Conservation (phyloP, 352 stramenopile genomes). For the Pythium phragmitis region DNA sequence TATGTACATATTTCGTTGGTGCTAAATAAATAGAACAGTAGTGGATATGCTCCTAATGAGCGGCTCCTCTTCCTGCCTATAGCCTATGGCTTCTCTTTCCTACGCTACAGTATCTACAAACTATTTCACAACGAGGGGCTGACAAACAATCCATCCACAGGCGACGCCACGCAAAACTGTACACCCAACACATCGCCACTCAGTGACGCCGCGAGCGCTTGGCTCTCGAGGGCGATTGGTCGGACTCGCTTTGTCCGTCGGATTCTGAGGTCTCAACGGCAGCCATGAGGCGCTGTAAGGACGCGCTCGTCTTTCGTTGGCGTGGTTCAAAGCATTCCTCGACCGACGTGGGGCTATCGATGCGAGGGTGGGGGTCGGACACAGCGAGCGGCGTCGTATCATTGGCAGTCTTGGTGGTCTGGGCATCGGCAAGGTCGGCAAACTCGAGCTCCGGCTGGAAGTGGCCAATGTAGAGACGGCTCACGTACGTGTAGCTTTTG, state of each 20-base stretch:
- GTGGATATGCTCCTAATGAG: no score
- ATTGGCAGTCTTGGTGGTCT: neutral
- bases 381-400: neutral
- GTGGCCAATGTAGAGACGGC: conserved; percentile 16
- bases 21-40: no score
- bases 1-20: no score
- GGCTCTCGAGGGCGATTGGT: conserved; percentile 3
- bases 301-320: conserved; percentile 16
- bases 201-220: conserved; percentile 20
- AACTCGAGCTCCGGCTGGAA: conserved; percentile 15
- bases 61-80: no score
- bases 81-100: neutral
- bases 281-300: conserved; percentile 22
- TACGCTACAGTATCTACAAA: conserved; percentile 17
- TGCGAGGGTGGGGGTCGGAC: conserved; percentile 16
- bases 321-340: conserved; percentile 27
- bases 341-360: conserved; percentile 24
- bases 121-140: neutral
- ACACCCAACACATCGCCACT: neutral
- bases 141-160: conserved; percentile 1
- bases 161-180: neutral
- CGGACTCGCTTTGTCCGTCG: neutral
- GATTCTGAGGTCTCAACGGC: conserved; percentile 10
- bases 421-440: conserved; percentile 1
- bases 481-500: conserved; percentile 12